Evolutionary conservation across 1,139 yeast species (phyloP), one percentile per base, ranked within the genome.

Genomic region (Blastobotrys apis): DNA sequence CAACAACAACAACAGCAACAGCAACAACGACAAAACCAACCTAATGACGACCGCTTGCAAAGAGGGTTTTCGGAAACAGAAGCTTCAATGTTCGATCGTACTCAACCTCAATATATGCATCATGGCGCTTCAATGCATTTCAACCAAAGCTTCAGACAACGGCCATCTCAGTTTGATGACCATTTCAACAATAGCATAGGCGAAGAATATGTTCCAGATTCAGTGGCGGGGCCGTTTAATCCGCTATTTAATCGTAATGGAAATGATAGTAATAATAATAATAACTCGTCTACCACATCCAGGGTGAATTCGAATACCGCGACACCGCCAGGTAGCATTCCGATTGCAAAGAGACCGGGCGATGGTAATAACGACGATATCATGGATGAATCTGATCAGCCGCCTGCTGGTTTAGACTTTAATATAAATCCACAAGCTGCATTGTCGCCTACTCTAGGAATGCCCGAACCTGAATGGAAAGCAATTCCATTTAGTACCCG

Each of bases 401-500:
- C 4, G 2, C 3, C 22, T 6, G 9, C 43, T n/a, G 48, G 41
- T 5, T 32, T 47, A 4, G 49, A 47, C 19, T 47, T 45, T 37
- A 47, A 47, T 30, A 43, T 47, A 32, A 37, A 32, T 31, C 47
- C 47, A 6, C 37, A 34, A 21, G 45, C 39, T 10, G 49, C 49
- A 21, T 37, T 41, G 25, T 54, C 58, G 13, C 59, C 59, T 1
- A 53, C 57, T 12, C 41, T 55, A 26, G 58, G 57, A 2, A 43
- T 53, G 25, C 38, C 53, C 6, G 59, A 54, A 17, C 32, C 48
- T 4, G 62, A 58, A 23, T 58, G 61, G 61, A 56, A 51, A 40
- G 48, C 53, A n/a, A 47, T 58, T 22, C 62, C 62, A 13, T 58
- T 58, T 39, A 50, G 54, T 35, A 53, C 60, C 1, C 50, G 62